phyloP scores from a whole-genome alignment of 2,329 filamentous ascomycete species.

The Aureobasidium namibiae region DNA sequence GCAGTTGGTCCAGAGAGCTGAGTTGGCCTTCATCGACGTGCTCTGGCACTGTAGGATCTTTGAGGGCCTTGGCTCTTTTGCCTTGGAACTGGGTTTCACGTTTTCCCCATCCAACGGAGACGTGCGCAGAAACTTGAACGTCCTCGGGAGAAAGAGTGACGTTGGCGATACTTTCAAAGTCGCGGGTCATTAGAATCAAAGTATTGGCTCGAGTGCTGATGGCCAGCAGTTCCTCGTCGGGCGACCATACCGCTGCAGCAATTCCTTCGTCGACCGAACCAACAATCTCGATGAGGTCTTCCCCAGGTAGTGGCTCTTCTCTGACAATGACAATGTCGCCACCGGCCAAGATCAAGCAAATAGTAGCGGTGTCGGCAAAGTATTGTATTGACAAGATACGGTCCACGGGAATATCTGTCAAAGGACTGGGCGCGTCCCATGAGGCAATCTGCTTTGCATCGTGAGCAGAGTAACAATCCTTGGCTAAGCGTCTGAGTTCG shows the following conservation, averaged over 20 bases:
- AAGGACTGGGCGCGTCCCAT: constrained; percentile 81
- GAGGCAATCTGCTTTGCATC: constrained; percentile 55
- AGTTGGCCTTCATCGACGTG: constrained; percentile 76
- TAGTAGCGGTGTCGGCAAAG: constrained; percentile 69
- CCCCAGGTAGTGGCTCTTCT: constrained; percentile 57
- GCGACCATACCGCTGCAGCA: constrained; percentile 82
- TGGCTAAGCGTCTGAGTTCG: constrained; percentile 54
- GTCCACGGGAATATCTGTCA: constrained; percentile 62
- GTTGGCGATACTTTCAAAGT: constrained; percentile 77
- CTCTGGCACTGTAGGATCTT: constrained; percentile 91
- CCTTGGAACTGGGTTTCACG: constrained; percentile 97
- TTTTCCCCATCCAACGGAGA: constrained; percentile 76
- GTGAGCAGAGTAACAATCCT: constrained; percentile 32
- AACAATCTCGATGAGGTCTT: constrained; percentile 86
- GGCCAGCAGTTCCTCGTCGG: constrained; percentile 83
- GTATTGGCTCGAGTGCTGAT: constrained; percentile 73
- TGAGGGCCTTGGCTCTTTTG: constrained; percentile 73
- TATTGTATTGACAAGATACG: constrained; percentile 72
- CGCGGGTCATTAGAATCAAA: constrained; percentile 83
- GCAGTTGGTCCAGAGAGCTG: constrained; percentile 64
- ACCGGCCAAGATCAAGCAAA: constrained; percentile 76
- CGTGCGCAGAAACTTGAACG: constrained; percentile 80
- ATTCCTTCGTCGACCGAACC: constrained; percentile 92
- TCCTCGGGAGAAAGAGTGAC: constrained; percentile 65
- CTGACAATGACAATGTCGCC: constrained; percentile 84